phyloP scores from a whole-genome alignment of 129 eudicot genomes.

The Flaveria brownii region DNA sequence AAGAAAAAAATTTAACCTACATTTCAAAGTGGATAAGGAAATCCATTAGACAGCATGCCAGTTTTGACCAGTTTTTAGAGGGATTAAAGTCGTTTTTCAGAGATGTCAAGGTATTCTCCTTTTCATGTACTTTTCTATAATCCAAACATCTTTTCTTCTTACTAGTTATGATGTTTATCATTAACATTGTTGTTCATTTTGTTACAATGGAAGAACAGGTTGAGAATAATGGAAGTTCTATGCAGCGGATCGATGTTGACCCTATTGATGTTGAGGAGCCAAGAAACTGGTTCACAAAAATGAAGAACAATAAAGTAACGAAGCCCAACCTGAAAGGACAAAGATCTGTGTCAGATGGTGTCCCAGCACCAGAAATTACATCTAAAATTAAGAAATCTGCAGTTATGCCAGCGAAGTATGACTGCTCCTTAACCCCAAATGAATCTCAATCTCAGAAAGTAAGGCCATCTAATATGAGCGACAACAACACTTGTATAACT shows the following conservation, averaged over 20 bases:
- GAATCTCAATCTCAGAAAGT: constrained; percentile 29
- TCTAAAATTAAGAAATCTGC: constrained; percentile 25
- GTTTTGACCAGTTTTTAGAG: constrained; percentile 64
- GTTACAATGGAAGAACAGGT: constrained; percentile 50
- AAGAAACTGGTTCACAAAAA: constrained; percentile 29
- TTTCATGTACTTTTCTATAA: constrained; percentile 6
- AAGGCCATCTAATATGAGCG: constrained; percentile 31
- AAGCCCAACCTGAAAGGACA: constrained; percentile 26
- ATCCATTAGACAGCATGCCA: constrained; percentile 67
- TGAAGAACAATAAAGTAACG: constrained; percentile 42
- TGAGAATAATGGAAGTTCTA: constrained; percentile 35
- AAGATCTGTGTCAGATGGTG: constrained; percentile 35
- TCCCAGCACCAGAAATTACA: constrained; percentile 28
- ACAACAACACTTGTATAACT: constrained; percentile 25
- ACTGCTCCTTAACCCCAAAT: constrained; percentile 26
- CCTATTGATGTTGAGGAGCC: constrained; percentile 34
- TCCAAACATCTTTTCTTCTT: not conserved
- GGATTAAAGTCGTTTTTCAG: constrained; percentile 67
- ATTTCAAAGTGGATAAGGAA: constrained; percentile 93
- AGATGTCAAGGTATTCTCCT: constrained; percentile 57
- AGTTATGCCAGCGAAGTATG: constrained; percentile 26
- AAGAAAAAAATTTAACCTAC: constrained; percentile 63
- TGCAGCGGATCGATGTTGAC: constrained; percentile 38
- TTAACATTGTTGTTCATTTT: constrained; percentile 20
- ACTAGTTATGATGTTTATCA: constrained; percentile 3